phyloP scores from a whole-genome alignment of 2,329 filamentous ascomycete genomes.

The Corniculantispora saksenae region DNA sequence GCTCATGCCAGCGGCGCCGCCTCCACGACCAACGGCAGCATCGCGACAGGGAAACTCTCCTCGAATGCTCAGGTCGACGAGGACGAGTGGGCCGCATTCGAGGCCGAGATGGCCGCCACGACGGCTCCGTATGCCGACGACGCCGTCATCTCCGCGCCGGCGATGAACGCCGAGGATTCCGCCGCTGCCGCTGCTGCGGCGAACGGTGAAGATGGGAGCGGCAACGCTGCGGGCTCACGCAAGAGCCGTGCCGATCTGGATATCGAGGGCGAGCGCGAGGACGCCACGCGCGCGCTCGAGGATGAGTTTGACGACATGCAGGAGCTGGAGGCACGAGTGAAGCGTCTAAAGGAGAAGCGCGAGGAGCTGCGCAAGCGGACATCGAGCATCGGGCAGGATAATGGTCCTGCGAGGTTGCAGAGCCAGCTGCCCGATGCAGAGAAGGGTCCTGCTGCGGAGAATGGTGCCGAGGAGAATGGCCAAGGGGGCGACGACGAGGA shows the following conservation, averaged over 20 bases:
- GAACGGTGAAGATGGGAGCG: constrained; percentile 43
- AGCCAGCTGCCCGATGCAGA: not conserved
- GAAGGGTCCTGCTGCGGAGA: constrained; percentile 21
- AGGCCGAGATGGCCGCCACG: constrained; percentile 71
- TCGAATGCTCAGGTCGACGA: constrained; percentile 55
- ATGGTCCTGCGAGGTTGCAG: constrained; percentile 4
- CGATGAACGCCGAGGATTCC: constrained; percentile 65
- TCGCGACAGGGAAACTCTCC: constrained; percentile 1
- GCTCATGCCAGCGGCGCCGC: constrained; percentile 24
- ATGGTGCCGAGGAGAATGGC: constrained; percentile 31
- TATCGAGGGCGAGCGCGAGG: constrained; percentile 70
- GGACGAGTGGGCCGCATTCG: constrained; percentile 83
- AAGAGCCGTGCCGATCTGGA: constrained; percentile 57
- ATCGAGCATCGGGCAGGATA: constrained; percentile 31
- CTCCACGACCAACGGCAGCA: not conserved
- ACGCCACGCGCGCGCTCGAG: constrained; percentile 71
- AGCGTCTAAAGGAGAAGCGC: constrained; percentile 67
- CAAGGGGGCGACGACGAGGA: constrained; percentile 44
- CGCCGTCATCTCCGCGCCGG: constrained; percentile 68
- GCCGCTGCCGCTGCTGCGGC: constrained; percentile 50
- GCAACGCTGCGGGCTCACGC: constrained; percentile 43
- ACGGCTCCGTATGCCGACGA: constrained; percentile 41
- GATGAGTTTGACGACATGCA: constrained; percentile 84
- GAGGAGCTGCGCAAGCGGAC: constrained; percentile 59
- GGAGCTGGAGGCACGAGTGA: constrained; percentile 71